phyloP scores from a whole-genome alignment of 148 eudicot genomes.

The Chenopodium formosanum region DNA sequence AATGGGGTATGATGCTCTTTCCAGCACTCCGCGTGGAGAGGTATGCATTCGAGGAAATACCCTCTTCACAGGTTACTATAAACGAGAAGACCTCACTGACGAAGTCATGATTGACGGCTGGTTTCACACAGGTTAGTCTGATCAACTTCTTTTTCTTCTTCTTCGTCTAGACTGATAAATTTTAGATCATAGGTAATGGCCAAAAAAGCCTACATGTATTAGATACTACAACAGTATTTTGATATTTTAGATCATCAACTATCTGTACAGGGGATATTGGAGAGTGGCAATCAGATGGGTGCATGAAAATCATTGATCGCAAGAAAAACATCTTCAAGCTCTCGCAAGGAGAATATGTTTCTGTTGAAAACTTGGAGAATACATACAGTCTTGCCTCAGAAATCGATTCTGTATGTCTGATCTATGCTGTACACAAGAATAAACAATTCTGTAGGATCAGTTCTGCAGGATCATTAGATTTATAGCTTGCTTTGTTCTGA shows the following conservation, averaged over 20 bases:
- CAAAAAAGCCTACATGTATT: no score
- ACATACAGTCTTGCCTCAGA: constrained; percentile 52
- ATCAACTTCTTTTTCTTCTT: not conserved
- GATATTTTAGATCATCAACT: not conserved
- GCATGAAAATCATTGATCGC: constrained; percentile 91
- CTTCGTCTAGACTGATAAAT: not conserved
- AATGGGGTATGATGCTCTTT: constrained; percentile 89
- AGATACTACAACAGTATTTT: no score
- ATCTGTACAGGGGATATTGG: constrained; percentile 77
- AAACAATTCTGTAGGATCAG: not conserved
- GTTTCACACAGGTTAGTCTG: constrained; percentile 83
- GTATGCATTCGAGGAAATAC: constrained; percentile 73
- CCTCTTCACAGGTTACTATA: constrained; percentile 78
- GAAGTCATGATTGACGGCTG: constrained; percentile 78
- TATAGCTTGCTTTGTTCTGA: not conserved
- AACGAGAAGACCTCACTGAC: constrained; percentile 79
- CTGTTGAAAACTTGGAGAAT: constrained; percentile 89
- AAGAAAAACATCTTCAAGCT: constrained; percentile 99
- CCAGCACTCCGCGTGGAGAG: constrained; percentile 79
- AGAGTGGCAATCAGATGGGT: constrained; percentile 90
- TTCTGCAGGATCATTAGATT: not conserved
- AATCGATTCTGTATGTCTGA: constrained; percentile 63
- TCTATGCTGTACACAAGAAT: not conserved
- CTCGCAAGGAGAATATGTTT: constrained; percentile 92
- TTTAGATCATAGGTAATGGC: not conserved